Evolutionary conservation across 106 monocot species (phyloP).

Genomic region (Triglochin maritima): DNA sequence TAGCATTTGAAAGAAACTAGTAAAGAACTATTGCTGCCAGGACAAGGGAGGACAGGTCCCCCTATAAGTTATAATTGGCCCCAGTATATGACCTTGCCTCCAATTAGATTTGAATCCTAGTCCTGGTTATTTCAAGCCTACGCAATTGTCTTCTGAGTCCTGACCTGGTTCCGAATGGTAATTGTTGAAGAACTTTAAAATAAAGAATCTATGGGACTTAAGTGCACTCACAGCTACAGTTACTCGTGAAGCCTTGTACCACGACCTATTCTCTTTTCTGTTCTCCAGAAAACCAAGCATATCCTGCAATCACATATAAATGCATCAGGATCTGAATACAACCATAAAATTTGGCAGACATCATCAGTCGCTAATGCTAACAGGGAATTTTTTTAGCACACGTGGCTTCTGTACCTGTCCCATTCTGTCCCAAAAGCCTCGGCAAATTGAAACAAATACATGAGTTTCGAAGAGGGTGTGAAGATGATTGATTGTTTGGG

Average conservation of each 20-base stretch:
- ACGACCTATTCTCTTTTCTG: slow-evolving; percentile 77
- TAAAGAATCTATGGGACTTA: not conserved
- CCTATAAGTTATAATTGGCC: too few relatives aligned
- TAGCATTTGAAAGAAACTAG: not conserved
- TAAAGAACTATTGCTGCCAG: too few relatives aligned
- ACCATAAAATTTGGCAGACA: not conserved
- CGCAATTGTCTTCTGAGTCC: too few relatives aligned
- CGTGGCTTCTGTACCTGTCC: slow-evolving; percentile 48
- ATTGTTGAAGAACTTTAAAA: too few relatives aligned
- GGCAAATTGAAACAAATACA: slow-evolving; percentile 75
- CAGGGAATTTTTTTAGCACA: not conserved
- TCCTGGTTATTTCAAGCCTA: too few relatives aligned
- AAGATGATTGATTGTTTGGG: slow-evolving; percentile 59
- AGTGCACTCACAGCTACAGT: slow-evolving; percentile 62
- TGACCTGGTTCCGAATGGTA: too few relatives aligned
- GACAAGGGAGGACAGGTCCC: too few relatives aligned
- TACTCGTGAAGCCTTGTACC: slow-evolving; percentile 80
- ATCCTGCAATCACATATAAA: slow-evolving; percentile 38
- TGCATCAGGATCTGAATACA: not conserved
- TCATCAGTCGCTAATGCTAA: not conserved
- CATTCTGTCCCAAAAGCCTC: slow-evolving; percentile 94
- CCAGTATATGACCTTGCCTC: too few relatives aligned
- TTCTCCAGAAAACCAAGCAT: slow-evolving; percentile 86
- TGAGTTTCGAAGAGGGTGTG: slow-evolving; percentile 56
- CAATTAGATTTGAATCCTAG: too few relatives aligned